Percentiles rank a stretch among this genome's conserved stretches.
phyloP scores from a whole-genome alignment of 164 flowering plant genomes.

The Umbilicus rupestris region DNA sequence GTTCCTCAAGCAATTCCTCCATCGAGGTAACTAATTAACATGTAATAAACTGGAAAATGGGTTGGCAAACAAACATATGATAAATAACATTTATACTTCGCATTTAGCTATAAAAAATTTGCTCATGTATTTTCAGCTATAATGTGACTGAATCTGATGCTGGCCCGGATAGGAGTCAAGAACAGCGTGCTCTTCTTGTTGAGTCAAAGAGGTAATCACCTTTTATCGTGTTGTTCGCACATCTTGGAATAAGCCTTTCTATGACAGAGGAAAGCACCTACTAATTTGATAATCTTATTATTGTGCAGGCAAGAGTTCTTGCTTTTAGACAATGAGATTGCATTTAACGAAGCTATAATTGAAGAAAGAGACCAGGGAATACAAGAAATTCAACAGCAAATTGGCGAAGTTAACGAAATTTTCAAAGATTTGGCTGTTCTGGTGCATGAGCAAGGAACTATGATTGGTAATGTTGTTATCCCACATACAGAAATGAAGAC shows the following conservation, averaged over 20 bases:
- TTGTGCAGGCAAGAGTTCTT: slow-evolving; percentile 55
- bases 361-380: slow-evolving; percentile 76
- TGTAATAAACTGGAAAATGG: not conserved
- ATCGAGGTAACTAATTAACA: slow-evolving; percentile 29
- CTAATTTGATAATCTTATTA: not conserved
- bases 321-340: slow-evolving; percentile 56
- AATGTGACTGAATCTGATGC: slow-evolving; percentile 1
- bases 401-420: slow-evolving; percentile 71
- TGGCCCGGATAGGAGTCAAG: slow-evolving; percentile 2
- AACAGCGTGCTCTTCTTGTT: not conserved
- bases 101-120: not conserved
- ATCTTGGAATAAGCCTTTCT: not conserved
- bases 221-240: not conserved
- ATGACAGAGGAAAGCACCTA: not conserved
- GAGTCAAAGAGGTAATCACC: not conserved
- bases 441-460: slow-evolving; percentile 61
- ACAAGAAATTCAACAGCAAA: slow-evolving; percentile 62
- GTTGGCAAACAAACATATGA: not conserved
- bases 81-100: not conserved
- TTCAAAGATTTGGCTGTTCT: slow-evolving; percentile 43
- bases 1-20: slow-evolving; percentile 46
- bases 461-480: slow-evolving; percentile 48
- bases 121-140: slow-evolving; percentile 4
- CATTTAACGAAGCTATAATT: slow-evolving; percentile 64
- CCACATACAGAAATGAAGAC: not conserved